A percentile compares a stretch with the other conserved stretches of the same genome.
phyloP scores from a whole-genome alignment of 2,329 filamentous ascomycete species.

The Talaromyces sp. region DNA sequence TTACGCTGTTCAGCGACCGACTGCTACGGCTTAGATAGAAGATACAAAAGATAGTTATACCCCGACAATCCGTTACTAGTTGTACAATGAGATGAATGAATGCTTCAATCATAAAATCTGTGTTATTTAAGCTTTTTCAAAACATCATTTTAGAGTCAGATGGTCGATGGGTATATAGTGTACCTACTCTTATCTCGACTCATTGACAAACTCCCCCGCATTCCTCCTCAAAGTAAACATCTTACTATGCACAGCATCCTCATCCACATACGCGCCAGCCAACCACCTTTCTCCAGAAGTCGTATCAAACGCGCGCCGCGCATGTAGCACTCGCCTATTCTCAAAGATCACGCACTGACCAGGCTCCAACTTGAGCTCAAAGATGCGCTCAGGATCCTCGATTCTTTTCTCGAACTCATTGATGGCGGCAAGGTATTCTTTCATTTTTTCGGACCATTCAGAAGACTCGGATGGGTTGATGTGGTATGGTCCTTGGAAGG shows the following conservation, averaged over 20 bases:
- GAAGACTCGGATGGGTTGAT: neutral
- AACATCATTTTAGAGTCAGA: too few species aligned
- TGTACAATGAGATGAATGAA: conserved; percentile 11
- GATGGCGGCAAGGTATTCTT: conserved; percentile 45
- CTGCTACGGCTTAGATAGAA: conserved; percentile 17
- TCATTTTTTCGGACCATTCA: conserved; percentile 23
- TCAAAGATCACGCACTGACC: conserved; percentile 94
- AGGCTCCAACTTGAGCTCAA: conserved; percentile 68
- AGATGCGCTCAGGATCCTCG: conserved; percentile 57
- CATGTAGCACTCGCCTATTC: conserved; percentile 82
- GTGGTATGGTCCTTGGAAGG: conserved; percentile 65
- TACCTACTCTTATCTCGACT: neutral
- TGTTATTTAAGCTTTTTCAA: neutral
- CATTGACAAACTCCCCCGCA: neutral
- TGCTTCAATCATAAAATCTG: neutral
- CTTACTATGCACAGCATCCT: conserved; percentile 52
- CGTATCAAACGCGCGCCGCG: conserved; percentile 68
- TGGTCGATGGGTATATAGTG: too few species aligned
- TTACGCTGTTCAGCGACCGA: conserved; percentile 54
- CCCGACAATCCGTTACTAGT: neutral
- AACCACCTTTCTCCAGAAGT: conserved; percentile 70
- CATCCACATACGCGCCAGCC: conserved; percentile 77
- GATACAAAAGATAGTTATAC: conserved; percentile 11
- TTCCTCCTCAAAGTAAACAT: conserved; percentile 15
- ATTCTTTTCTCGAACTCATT: conserved; percentile 59